Evolutionary conservation across 228 moss, liverwort and hornwort species (phyloP).

Genomic region (Sphagnum fallax): DNA sequence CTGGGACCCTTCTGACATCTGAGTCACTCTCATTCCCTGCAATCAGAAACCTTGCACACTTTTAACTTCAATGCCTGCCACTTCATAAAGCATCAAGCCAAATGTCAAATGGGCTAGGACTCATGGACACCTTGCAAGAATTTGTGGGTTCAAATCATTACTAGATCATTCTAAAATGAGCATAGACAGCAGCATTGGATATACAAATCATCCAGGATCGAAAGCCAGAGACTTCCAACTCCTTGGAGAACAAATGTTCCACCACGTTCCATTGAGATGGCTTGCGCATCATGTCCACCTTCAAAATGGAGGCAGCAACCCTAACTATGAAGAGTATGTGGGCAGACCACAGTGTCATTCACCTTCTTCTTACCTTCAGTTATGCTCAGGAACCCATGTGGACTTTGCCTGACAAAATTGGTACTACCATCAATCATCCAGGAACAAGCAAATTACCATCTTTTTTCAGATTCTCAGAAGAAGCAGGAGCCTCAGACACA

Average conservation of each 20-base stretch:
- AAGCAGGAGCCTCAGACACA: conserved; percentile 44
- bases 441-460: conserved; percentile 50
- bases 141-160: too few relatives aligned
- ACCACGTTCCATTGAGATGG: too few relatives aligned
- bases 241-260: too few relatives aligned
- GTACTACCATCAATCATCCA: too few relatives aligned
- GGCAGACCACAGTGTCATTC: background rate
- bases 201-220: too few relatives aligned
- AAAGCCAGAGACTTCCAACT: too few relatives aligned
- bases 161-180: background rate
- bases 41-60: background rate
- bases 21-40: conserved; percentile 94
- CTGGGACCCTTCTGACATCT: conserved; percentile 94
- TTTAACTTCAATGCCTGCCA: background rate
- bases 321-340: background rate
- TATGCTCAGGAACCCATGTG: too few relatives aligned
- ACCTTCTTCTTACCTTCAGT: too few relatives aligned
- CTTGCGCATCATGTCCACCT: background rate
- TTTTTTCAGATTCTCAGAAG: conserved; percentile 63
- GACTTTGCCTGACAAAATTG: too few relatives aligned
- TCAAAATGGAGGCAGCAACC: background rate
- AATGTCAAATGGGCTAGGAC: too few relatives aligned
- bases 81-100: too few relatives aligned
- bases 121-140: too few relatives aligned
- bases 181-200: background rate